Base-by-base conservation (phyloP, 305 asterid genomes). In the Fraxinus platypoda region DNA sequence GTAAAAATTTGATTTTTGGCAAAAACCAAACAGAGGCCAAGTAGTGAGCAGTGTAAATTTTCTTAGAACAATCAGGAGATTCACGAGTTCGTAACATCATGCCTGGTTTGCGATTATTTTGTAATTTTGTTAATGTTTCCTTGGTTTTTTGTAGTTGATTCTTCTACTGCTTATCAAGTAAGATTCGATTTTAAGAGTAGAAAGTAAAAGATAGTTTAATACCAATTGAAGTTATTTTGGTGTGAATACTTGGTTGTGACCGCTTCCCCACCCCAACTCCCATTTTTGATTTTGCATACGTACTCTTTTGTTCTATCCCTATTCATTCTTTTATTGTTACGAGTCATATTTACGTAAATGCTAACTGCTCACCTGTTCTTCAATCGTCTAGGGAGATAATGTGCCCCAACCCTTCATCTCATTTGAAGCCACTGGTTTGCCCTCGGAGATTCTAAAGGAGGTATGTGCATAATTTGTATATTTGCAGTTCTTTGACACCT, bases 371-470 rank as follows among this genome's bases (percentile, higher is more conserved):
- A 75, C 21, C 19, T 82, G 12, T 73, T 68, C 80, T 80, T 77
- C 49, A 80, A 80, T 83, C 82, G 77, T 37, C 77, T 81, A 96
- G 99, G 99, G 99, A 89, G 91, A 85, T 80, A 85, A 90, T 87
- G 97, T 93, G 23, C 97, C 97, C 81, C 93, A 86, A 81, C 98
- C 98, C 30, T 91, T 94, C 87, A 86, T 86, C 78, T 91, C 97
- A 62, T 96, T 94, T 90, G 93, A 91, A 80, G 91, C 89, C 86
- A 83, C 97, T 80, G 95, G 95, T 38, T 90, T 96, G 83, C 91
- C 99, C 34, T 21, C 93, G 4, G 98, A 96, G 91, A 85, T 96
- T 81, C 81, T 95, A 75, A 91, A 92, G 89, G 99, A 94, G 99
- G 99, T 95, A 93, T 71, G 88, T 43, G 28, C 46, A 81, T 76